A percentile compares a stretch with the other conserved stretches of the same genome.
phyloP scores from a whole-genome alignment of 345 rosid species.

The Chamaenerion angustifolium region DNA sequence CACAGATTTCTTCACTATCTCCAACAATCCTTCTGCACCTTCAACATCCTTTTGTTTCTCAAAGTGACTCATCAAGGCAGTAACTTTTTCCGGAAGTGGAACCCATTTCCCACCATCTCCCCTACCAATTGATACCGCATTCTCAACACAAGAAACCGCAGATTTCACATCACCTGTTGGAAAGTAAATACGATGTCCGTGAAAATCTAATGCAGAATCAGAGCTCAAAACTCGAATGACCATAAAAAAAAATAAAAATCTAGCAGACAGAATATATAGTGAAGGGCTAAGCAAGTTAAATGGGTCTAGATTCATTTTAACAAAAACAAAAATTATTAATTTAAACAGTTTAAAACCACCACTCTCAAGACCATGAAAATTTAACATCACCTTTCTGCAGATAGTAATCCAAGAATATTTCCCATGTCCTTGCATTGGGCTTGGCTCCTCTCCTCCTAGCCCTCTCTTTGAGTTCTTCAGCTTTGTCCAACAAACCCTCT shows the following conservation, averaged over 20 bases:
- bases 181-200: conserved; percentile 30
- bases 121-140: conserved; percentile 53
- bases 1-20: conserved; percentile 55
- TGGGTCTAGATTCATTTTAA: too few species aligned
- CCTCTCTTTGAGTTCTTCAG: conserved; percentile 54
- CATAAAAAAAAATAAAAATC: too few species aligned
- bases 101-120: conserved; percentile 70
- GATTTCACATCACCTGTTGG: conserved; percentile 32
- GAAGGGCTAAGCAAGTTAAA: too few species aligned
- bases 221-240: too few species aligned
- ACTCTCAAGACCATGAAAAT: too few species aligned
- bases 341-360: too few species aligned
- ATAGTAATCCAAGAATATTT: conserved; percentile 52
- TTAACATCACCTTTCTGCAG: conserved; percentile 31
- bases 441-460: conserved; percentile 54
- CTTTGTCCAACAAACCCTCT: conserved; percentile 47
- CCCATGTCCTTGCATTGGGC: conserved; percentile 82
- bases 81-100: conserved; percentile 44
- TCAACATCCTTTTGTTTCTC: conserved; percentile 64
- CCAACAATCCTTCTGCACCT: conserved; percentile 68
- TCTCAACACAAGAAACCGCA: conserved; percentile 52
- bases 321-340: too few species aligned
- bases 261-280: too few species aligned
- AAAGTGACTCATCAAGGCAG: conserved; percentile 47
- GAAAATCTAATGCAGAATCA: too few species aligned